A percentile compares a stretch with the other conserved stretches of the same genome.
phyloP scores from a whole-genome alignment of 1,284 basidiomycete genomes.

The Porodaedalea pini region DNA sequence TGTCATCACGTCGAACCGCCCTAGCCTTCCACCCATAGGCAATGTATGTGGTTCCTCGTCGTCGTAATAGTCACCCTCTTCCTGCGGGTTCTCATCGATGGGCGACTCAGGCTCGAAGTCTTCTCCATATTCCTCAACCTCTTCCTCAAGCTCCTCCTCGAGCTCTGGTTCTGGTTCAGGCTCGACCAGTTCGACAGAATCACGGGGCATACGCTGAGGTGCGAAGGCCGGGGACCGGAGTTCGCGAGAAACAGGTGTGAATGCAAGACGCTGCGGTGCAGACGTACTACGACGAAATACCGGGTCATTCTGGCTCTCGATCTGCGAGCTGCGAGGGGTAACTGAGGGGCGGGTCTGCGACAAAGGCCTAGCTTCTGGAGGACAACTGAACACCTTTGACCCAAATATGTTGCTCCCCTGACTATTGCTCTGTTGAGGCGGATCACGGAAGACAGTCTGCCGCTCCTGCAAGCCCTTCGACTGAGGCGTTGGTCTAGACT shows the following conservation, averaged over 20 bases:
- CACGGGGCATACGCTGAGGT: background rate
- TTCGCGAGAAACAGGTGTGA: slow-evolving; percentile 14
- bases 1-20: slow-evolving; percentile 85
- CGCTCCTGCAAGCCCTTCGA: slow-evolving; percentile 20
- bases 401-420: background rate
- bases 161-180: background rate
- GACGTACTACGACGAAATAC: slow-evolving; percentile 18
- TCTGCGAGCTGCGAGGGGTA: background rate
- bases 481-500: slow-evolving; percentile 23
- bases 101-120: slow-evolving; percentile 19
- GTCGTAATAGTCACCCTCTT: slow-evolving; percentile 36
- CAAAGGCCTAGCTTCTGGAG: slow-evolving; percentile 29
- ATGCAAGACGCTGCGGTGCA: slow-evolving; percentile 2
- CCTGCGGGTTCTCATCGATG: slow-evolving; percentile 21
- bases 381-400: slow-evolving; percentile 60
- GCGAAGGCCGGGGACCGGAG: slow-evolving; percentile 5
- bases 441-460: slow-evolving; percentile 53
- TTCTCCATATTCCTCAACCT: slow-evolving; percentile 32
- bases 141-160: slow-evolving; percentile 32
- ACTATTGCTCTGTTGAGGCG: slow-evolving; percentile 32
- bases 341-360: background rate
- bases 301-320: background rate
- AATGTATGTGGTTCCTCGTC: slow-evolving; percentile 43
- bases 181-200: background rate
- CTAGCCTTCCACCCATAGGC: slow-evolving; percentile 70